Evolutionary conservation across 2,329 filamentous ascomycete species (phyloP), one percentile per base, ranked within the genome.

Genomic region (Epichloe scottii): DNA sequence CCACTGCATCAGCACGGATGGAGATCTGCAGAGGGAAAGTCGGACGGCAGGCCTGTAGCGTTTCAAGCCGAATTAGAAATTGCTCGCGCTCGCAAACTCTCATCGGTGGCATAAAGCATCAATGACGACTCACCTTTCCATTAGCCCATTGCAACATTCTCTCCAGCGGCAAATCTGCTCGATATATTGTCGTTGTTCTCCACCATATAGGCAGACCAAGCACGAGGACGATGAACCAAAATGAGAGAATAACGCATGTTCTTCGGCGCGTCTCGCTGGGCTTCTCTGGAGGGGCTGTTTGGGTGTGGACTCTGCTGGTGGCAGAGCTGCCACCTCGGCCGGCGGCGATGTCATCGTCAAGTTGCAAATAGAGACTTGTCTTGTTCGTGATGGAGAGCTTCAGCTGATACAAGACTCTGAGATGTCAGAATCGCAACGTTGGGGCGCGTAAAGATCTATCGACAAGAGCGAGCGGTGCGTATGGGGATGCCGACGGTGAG

Each of bases 191-290:
- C 4, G 93, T 98, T 0, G 93, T 97, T 66, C 82, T 83, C 82
- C 89, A 94, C 93, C 93, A 98, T 78, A 95, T 84, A 52, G 93
- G 93, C 57, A 98, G 67, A 3, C 93, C 93, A 5, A 98, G 70
- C 33, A 85, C 77, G 6, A 95, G 65, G 6, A 95, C 87, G 38
- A 97, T 81, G 5, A 82, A 72, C 93, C 93, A 98, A 68, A 96
- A 97, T 8, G 91, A 91, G 55, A 87, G 66, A 55, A 98, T 82
- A 48, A 97, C 85, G 55, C 75, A 74, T 46, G 81, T 79, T 50
- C 93, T 84, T 52, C 84, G 79, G 62, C 78, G 79, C 48, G 84
- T 73, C 56, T 85, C 82, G 57, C 84, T 76, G 19, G 78, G 70
- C 56, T 81, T 84, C 71, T 97, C 90, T 33, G 88, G 84, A 38